phyloP scores from a whole-genome alignment of 352 stramenopile genomes.

The Globisporangium orthogonon region DNA sequence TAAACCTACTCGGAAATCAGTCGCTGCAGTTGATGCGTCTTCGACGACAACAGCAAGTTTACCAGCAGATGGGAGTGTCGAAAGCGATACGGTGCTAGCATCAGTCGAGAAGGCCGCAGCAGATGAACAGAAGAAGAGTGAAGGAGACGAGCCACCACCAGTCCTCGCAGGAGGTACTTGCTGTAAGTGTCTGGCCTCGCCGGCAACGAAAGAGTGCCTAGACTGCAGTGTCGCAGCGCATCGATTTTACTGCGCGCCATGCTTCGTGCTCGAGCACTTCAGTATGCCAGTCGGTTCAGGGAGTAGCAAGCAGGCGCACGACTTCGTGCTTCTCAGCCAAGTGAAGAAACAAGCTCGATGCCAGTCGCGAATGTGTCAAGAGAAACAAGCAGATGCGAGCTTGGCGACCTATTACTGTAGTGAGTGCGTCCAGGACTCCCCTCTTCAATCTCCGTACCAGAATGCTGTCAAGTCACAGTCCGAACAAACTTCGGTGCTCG shows the following conservation, averaged over 20 bases:
- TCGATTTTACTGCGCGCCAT: slow-evolving; percentile 35
- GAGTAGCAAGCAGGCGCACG: slow-evolving; percentile 27
- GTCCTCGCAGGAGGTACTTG: slow-evolving; percentile 25
- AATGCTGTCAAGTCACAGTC: not conserved
- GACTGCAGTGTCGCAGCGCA: slow-evolving; percentile 27
- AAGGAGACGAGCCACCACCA: not conserved
- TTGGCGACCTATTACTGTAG: slow-evolving; percentile 40
- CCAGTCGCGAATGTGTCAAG: slow-evolving; percentile 17
- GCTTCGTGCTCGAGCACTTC: slow-evolving; percentile 48
- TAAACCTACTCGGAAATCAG: not conserved
- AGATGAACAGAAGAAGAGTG: not conserved
- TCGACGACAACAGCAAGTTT: not conserved
- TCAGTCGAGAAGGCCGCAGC: not conserved
- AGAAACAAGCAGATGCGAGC: slow-evolving; percentile 4
- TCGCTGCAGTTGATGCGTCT: not conserved
- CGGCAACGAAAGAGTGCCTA: slow-evolving; percentile 49
- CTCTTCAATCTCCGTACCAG: not conserved
- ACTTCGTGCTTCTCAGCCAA: slow-evolving; percentile 42
- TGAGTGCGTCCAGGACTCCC: slow-evolving; percentile 13
- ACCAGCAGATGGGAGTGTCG: not conserved
- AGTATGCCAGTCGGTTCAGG: not conserved
- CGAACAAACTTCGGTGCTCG: not conserved
- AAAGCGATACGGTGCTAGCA: not conserved
- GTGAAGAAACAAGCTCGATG: slow-evolving; percentile 22
- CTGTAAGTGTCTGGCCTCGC: slow-evolving; percentile 22